Evolutionary conservation across 345 rosid genomes (phyloP), one percentile per base, ranked within the genome.

Genomic region (Geranium brycei): DNA sequence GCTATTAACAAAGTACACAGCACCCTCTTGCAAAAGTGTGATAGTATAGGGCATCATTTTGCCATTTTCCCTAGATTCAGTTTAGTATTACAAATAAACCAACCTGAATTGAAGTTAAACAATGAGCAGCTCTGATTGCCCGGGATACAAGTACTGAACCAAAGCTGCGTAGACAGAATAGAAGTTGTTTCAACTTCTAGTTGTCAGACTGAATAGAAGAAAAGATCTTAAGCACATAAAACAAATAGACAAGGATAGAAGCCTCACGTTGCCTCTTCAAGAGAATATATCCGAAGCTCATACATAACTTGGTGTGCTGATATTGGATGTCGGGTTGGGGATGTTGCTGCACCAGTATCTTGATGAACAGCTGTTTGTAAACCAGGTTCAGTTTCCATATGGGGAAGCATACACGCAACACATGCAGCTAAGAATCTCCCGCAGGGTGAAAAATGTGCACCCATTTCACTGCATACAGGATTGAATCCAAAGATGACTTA

Each of bases 381-480:
- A 65, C 91, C 85, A 53, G 89, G 83, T 68, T 89, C 96, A 72
- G 87, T 79, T 74, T 89, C 98, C 67, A 70, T 31, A 64, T 81
- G 83, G 73, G 96, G 96, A 68, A 89, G 85, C 80, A 85, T 78
- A 70, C 98, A 92, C 63, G 95, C 95, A 70, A 92, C 95, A 82
- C 98, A 92, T 12, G 96, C 96, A 70, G 96, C 97, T 74, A 92
- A 83, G 74, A 79, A 92, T 83, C 83, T 87, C 82, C 97, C 97
- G 62, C 98, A 92, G n/a, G 98, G 98, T 10, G 98, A 92, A 78
- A 92, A 89, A 80, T 92, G 98, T 16, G 98, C 93, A 60, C 98
- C 98, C 98, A 92, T 92, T 77, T 92, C 98, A 85, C 98, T 89
- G 87, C 79, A 75, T 69, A 51, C 74, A 66, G 63, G 31, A 60